A percentile compares a stretch with the other conserved stretches of the same genome.
Conservation (phyloP, 495 filamentous ascomycete species). For the Trichoderma gamsii region DNA sequence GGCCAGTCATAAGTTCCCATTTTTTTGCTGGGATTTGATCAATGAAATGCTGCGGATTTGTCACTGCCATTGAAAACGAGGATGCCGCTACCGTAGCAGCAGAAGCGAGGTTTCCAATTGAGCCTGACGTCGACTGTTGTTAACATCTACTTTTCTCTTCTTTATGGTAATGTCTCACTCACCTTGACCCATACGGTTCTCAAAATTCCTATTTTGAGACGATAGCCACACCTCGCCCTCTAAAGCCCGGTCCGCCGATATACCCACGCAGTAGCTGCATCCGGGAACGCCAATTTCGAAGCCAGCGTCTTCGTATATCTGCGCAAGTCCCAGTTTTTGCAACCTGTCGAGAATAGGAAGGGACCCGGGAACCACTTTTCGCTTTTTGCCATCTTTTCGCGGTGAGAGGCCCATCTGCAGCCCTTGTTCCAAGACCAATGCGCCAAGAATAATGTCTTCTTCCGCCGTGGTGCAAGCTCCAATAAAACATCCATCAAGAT, state of each 20-base stretch:
- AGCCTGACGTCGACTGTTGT: slow-evolving; percentile 23
- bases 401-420: slow-evolving; percentile 30
- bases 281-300: slow-evolving; percentile 39
- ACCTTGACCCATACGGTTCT: slow-evolving; percentile 46
- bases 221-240: slow-evolving; percentile 42
- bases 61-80: slow-evolving; percentile 34
- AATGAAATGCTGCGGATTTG: slow-evolving; percentile 29
- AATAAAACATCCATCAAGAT: slow-evolving; percentile 43
- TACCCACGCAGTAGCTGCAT: slow-evolving; percentile 45
- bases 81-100: slow-evolving; percentile 40
- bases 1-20: slow-evolving; percentile 22
- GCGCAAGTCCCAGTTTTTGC: slow-evolving; percentile 28
- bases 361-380: slow-evolving; percentile 35
- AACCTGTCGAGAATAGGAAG: slow-evolving; percentile 33
- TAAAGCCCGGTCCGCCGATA: slow-evolving; percentile 36
- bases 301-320: slow-evolving; percentile 37
- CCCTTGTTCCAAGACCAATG: slow-evolving; percentile 34
- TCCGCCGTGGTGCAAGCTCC: slow-evolving; percentile 46
- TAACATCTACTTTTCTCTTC: neutral
- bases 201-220: slow-evolving; percentile 44
- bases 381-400: slow-evolving; percentile 25
- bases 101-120: slow-evolving; percentile 37
- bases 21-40: slow-evolving; percentile 25
- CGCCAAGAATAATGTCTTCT: slow-evolving; percentile 41
- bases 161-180: neutral